These are phyloP conservation scores for Clausena lansium DNA, from an alignment of 345 rosid species.

Conservation along the genomic window DNA sequence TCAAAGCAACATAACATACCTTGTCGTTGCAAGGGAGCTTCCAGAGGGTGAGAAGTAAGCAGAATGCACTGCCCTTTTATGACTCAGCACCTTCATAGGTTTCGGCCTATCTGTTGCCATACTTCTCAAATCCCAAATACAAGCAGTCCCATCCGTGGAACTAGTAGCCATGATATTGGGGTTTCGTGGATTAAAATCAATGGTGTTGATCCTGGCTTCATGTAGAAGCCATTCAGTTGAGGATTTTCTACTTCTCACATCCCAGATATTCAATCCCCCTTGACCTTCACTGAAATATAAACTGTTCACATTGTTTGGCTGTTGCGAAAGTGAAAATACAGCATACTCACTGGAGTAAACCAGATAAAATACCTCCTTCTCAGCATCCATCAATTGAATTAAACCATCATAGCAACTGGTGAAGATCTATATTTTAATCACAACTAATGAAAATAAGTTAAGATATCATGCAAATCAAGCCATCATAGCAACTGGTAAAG, in stretches of 20 bases:
- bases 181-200: slow-evolving; percentile 65
- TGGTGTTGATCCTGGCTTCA: slow-evolving; percentile 64
- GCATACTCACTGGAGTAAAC: slow-evolving; percentile 47
- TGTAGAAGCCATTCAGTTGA: slow-evolving; percentile 53
- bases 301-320: slow-evolving; percentile 43
- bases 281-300: slow-evolving; percentile 63
- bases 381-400: slow-evolving; percentile 72
- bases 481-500: slow-evolving; percentile 66
- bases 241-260: slow-evolving; percentile 56
- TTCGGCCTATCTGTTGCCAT: slow-evolving; percentile 36
- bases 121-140: slow-evolving; percentile 83
- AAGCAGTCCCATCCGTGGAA: slow-evolving; percentile 74
- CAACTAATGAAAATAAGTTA: neutral
- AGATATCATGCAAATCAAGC: slow-evolving; percentile 5
- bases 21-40: slow-evolving; percentile 66
- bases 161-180: slow-evolving; percentile 71
- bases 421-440: slow-evolving; percentile 43
- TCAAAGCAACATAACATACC: slow-evolving; percentile 33
- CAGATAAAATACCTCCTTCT: slow-evolving; percentile 66
- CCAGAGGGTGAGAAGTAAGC: slow-evolving; percentile 96
- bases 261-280: slow-evolving; percentile 58
- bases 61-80: slow-evolving; percentile 62
- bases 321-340: slow-evolving; percentile 59
- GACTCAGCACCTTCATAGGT: slow-evolving; percentile 38
- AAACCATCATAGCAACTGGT: slow-evolving; percentile 75